phyloP scores from a whole-genome alignment of 2,329 filamentous ascomycete genomes.

The Pyricularia pennisetigena region DNA sequence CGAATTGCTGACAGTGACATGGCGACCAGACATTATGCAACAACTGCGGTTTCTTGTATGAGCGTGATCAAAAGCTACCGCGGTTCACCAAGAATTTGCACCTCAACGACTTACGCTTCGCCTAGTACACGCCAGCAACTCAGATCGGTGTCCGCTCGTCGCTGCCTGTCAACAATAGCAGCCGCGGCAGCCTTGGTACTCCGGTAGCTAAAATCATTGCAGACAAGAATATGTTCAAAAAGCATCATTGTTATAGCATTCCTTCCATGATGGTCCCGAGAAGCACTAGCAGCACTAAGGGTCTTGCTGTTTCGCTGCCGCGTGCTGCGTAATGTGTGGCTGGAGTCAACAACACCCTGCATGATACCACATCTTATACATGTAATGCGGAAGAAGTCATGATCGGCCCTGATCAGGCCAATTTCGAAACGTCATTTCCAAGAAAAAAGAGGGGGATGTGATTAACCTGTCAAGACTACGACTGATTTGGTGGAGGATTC shows the following conservation, averaged over 20 bases:
- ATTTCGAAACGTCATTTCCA: neutral
- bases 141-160: neutral
- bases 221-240: neutral
- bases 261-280: neutral
- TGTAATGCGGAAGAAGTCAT: neutral
- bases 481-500: neutral
- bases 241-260: neutral
- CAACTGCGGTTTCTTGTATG: constrained; percentile 84
- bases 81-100: constrained; percentile 67
- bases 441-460: neutral
- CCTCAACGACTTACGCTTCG: constrained; percentile 20
- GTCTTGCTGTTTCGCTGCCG: neutral
- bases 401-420: neutral
- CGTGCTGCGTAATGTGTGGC: neutral
- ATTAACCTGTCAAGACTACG: neutral
- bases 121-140: constrained; percentile 7
- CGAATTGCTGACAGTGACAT: constrained; percentile 12
- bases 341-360: neutral
- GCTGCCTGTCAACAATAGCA: neutral
- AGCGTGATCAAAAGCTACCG: constrained; percentile 76
- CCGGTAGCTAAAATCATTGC: neutral
- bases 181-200: neutral
- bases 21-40: constrained; percentile 67
- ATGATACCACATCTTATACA: too few species aligned
- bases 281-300: neutral